phyloP scores from a whole-genome alignment of 2,329 filamentous ascomycete genomes.

The Sporothrix euskadiensis region DNA sequence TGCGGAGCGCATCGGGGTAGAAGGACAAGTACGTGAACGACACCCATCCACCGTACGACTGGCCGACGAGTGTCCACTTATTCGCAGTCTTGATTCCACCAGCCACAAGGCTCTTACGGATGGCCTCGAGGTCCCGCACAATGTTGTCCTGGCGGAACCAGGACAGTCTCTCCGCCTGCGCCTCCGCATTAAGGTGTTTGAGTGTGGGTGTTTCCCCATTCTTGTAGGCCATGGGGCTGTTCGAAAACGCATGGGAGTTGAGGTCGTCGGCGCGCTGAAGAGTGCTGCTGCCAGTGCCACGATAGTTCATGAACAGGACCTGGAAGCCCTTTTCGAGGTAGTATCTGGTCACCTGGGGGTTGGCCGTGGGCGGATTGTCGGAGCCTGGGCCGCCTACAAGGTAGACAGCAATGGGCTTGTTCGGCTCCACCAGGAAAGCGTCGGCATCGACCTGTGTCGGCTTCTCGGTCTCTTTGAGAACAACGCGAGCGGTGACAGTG shows the following conservation, averaged over 20 bases:
- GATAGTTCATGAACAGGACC: constrained; percentile 68
- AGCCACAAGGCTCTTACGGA: constrained; percentile 54
- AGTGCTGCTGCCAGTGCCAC: constrained; percentile 68
- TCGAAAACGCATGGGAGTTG: constrained; percentile 41
- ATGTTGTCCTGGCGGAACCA: constrained; percentile 71
- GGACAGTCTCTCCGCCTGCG: constrained; percentile 14
- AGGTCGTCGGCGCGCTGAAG: constrained; percentile 59
- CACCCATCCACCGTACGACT: constrained; percentile 75
- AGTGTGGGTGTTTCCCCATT: neutral
- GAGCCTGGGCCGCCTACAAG: constrained; percentile 70
- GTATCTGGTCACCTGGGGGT: constrained; percentile 51
- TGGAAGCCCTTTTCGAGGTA: constrained; percentile 67
- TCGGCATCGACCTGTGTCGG: neutral
- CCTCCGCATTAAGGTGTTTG: neutral
- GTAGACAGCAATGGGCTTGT: constrained; percentile 49
- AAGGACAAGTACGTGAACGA: constrained; percentile 70
- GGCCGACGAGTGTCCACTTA: constrained; percentile 69
- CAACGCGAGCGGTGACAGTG: constrained; percentile 1
- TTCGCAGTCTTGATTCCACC: constrained; percentile 35
- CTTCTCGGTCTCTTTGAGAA: neutral
- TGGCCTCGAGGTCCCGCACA: constrained; percentile 70
- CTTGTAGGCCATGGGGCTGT: neutral
- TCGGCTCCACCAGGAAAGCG: neutral
- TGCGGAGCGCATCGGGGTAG: constrained; percentile 60
- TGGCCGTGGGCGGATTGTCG: constrained; percentile 39